Base-by-base conservation (phyloP, 805 yeast species). In the Lipomyces sp. region DNA sequence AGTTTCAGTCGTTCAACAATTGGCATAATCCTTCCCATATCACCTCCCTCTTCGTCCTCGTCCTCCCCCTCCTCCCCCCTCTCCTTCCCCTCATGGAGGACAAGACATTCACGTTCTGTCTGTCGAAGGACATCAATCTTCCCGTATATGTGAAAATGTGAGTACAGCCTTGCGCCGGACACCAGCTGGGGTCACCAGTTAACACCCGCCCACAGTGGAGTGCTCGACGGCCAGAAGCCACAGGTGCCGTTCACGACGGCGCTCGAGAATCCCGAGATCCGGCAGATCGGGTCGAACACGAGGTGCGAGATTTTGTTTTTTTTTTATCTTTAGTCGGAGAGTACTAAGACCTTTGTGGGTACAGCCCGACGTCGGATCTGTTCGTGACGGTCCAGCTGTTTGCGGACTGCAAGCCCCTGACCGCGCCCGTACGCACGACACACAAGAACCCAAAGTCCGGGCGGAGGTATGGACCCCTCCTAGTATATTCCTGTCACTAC, bases 51-150 rank as follows among this genome's bases (percentile, higher is more conserved):
- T n/a, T n/a, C n/a, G n/a, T n/a, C n/a, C n/a, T n/a, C n/a, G n/a
- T n/a, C n/a, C n/a, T n/a, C n/a, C n/a, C n/a, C n/a, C n/a, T n/a
- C n/a, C n/a, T n/a, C n/a, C n/a, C n/a, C n/a, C n/a, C n/a, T n/a
- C n/a, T n/a, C n/a, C n/a, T n/a, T n/a, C n/a, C n/a, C n/a, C n/a
- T n/a, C n/a, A n/a, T n/a, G n/a, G n/a, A n/a, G n/a, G 61, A 61
- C 39, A 71, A 69, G 40, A 74, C 76, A 38, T 73, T 78, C 29
- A 75, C 82, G 4, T 82, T 79, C 63, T 78, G 79, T 60, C 70
- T 77, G 3, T 80, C 86, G 0, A 74, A 76, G 51, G 86, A 81
- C 53, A 62, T 82, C 18, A 72, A 75, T 32, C 55, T 71, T 2
- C 79, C 77, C 0, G 70, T 83, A 47, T 62, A 70, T 24, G 65